Percentiles rank a stretch among this genome's conserved stretches.
Evolutionary conservation across 1,284 basidiomycete genomes (phyloP).

Genomic region (Leccinum angustisporum): DNA sequence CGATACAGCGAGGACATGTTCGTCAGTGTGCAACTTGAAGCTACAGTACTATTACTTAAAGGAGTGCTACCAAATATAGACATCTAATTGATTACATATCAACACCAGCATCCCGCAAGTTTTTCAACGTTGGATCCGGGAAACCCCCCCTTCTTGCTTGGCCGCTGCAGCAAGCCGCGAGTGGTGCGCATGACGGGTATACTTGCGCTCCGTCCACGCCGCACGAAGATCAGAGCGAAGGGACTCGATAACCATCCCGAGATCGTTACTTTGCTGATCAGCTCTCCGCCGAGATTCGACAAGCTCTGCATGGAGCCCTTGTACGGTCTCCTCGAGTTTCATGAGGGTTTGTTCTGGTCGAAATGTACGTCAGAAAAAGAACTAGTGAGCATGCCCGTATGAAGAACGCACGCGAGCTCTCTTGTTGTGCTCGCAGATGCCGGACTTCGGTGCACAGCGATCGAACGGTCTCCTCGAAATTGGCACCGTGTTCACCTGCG

Average conservation of each 20-base stretch:
- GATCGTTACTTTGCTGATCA: not conserved
- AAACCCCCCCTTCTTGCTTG: not conserved
- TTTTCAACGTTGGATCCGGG: not conserved
- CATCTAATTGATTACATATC: not conserved
- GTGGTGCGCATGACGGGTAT: not conserved
- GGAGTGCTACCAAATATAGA: not conserved
- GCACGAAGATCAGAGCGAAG: slow-evolving; percentile 4
- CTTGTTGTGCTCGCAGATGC: slow-evolving; percentile 8
- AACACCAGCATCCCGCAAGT: not conserved
- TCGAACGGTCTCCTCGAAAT: slow-evolving; percentile 2
- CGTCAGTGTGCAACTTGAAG: not conserved
- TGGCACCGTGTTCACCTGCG: not conserved
- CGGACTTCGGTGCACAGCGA: slow-evolving; percentile 2
- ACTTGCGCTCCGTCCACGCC: not conserved
- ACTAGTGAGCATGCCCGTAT: not conserved
- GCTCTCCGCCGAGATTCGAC: not conserved
- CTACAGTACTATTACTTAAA: not conserved
- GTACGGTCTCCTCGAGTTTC: slow-evolving; percentile 5
- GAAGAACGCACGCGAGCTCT: slow-evolving; percentile 9
- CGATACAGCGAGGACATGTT: slow-evolving; percentile 70
- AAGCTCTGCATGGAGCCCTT: slow-evolving; percentile 11
- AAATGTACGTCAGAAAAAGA: not conserved
- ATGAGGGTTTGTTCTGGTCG: slow-evolving; percentile 4
- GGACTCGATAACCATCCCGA: slow-evolving; percentile 2
- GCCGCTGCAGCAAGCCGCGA: not conserved